Evolutionary conservation across 495 filamentous ascomycete species (phyloP).

Genomic region (Friedmanniomyces simplex): DNA sequence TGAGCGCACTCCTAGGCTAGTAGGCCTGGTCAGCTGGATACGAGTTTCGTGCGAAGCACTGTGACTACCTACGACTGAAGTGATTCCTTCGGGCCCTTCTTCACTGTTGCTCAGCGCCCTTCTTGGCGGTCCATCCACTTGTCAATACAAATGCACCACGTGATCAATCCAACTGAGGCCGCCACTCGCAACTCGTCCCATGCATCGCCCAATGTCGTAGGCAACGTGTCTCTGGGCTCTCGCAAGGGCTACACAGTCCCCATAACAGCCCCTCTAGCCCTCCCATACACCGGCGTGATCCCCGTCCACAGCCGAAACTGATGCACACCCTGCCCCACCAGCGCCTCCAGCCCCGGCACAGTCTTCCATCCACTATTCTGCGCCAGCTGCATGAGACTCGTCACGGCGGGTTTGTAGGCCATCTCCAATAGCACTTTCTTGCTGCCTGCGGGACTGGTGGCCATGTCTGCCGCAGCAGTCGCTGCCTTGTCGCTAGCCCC

Average conservation of each 20-base stretch:
- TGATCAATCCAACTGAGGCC: too few species aligned
- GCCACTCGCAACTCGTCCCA: too few species aligned
- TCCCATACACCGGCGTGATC: constrained; percentile 47
- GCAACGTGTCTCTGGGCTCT: neutral
- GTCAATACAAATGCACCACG: too few species aligned
- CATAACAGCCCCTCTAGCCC: neutral
- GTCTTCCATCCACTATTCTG: constrained; percentile 72
- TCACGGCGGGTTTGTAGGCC: constrained; percentile 85
- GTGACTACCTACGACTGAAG: too few species aligned
- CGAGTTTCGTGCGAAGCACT: neutral
- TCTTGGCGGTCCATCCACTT: too few species aligned
- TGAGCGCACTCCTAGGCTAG: too few species aligned
- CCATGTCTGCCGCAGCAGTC: neutral
- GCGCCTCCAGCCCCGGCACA: constrained; percentile 78
- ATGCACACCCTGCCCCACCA: constrained; percentile 80
- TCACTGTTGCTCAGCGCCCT: too few species aligned
- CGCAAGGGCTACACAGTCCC: neutral
- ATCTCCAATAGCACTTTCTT: constrained; percentile 71
- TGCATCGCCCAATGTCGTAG: too few species aligned
- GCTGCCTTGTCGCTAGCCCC: constrained; percentile 26
- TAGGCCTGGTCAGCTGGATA: neutral
- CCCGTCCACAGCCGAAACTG: constrained; percentile 69
- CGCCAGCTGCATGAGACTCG: constrained; percentile 77
- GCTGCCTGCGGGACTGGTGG: constrained; percentile 17
- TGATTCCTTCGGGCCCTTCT: too few species aligned